Percentiles rank a stretch among this genome's conserved stretches.
These are phyloP conservation scores for Phytophthora idaei DNA, from an alignment of 352 stramenopile species.

Conservation along the genomic window DNA sequence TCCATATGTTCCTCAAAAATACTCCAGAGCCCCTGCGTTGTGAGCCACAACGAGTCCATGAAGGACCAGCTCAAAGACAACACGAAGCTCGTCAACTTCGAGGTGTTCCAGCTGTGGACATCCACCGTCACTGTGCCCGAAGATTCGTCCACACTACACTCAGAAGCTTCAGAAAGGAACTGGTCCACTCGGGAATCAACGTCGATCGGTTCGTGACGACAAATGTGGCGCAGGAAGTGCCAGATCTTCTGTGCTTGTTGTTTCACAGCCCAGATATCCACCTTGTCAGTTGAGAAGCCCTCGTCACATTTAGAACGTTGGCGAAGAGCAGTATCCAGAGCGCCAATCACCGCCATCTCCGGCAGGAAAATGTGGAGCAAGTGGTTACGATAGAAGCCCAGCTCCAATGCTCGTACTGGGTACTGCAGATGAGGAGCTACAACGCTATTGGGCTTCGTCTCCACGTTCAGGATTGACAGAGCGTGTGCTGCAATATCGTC, in stretches of 20 bases:
- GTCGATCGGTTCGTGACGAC: conserved; percentile 58
- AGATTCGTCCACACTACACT: conserved; percentile 28
- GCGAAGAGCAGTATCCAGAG: conserved; percentile 51
- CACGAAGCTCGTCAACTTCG: conserved; percentile 60
- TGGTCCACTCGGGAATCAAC: conserved; percentile 41
- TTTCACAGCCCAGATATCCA: conserved; percentile 43
- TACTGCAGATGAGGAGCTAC: conserved; percentile 60
- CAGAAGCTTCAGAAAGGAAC: conserved; percentile 36
- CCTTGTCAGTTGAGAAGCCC: conserved; percentile 2
- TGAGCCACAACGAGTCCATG: conserved; percentile 77
- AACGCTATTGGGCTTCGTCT: conserved; percentile 45
- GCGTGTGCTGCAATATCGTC: conserved; percentile 63
- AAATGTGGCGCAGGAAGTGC: conserved; percentile 73
- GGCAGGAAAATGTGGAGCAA: conserved; percentile 80
- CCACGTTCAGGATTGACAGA: conserved; percentile 63
- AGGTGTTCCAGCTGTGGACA: conserved; percentile 40
- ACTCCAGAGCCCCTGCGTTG: conserved; percentile 51
- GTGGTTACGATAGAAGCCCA: conserved; percentile 89
- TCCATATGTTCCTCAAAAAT: conserved; percentile 28
- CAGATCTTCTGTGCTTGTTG: conserved; percentile 57
- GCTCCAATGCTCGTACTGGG: conserved; percentile 66
- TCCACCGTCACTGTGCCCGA: conserved; percentile 38
- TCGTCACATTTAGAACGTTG: conserved; percentile 18
- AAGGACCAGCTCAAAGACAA: conserved; percentile 80
- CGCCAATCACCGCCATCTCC: conserved; percentile 73